These are phyloP conservation scores for Sugiyamaella neomexicana DNA, from an alignment of 1,139 yeast species.

Conservation along the genomic window DNA sequence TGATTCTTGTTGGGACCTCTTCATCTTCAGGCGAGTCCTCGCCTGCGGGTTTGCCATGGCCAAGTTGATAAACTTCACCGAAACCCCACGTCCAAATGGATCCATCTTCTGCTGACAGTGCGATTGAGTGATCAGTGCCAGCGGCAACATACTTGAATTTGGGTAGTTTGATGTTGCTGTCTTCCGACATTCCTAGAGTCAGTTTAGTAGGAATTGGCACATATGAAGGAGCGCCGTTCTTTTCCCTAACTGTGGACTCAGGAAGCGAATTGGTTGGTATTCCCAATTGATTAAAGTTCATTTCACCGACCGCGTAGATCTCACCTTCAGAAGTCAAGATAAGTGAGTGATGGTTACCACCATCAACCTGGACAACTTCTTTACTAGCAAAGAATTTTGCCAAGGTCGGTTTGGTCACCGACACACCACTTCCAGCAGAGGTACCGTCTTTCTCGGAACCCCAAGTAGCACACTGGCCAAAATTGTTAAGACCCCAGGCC, in stretches of 20 bases:
- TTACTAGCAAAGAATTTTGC: constrained; percentile 60
- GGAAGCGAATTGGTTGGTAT: constrained; percentile 63
- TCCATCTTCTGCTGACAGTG: constrained; percentile 74
- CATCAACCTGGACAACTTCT: constrained; percentile 64
- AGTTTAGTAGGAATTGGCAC: constrained; percentile 81
- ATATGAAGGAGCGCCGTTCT: constrained; percentile 79
- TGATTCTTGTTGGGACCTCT: constrained; percentile 66
- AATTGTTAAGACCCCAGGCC: constrained; percentile 96
- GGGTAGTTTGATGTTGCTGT: constrained; percentile 49
- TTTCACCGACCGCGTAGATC: constrained; percentile 83
- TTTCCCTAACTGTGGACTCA: constrained; percentile 70
- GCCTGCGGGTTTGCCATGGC: constrained; percentile 80
- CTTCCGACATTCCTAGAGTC: constrained; percentile 41
- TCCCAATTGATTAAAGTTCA: constrained; percentile 92
- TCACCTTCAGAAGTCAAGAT: constrained; percentile 73
- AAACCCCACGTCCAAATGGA: constrained; percentile 95
- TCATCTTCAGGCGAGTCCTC: constrained; percentile 57
- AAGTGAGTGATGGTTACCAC: constrained; percentile 93
- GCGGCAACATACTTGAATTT: constrained; percentile 65
- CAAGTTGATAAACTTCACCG: constrained; percentile 94
- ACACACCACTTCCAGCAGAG: constrained; percentile 75
- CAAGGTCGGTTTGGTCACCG: constrained; percentile 68
- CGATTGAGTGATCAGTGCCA: constrained; percentile 92
- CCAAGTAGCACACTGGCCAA: constrained; percentile 85
- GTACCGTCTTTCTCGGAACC: constrained; percentile 70